These are phyloP conservation scores for Pseudoturritis turrita DNA, from an alignment of 345 rosid genomes.

Conservation along the genomic window DNA sequence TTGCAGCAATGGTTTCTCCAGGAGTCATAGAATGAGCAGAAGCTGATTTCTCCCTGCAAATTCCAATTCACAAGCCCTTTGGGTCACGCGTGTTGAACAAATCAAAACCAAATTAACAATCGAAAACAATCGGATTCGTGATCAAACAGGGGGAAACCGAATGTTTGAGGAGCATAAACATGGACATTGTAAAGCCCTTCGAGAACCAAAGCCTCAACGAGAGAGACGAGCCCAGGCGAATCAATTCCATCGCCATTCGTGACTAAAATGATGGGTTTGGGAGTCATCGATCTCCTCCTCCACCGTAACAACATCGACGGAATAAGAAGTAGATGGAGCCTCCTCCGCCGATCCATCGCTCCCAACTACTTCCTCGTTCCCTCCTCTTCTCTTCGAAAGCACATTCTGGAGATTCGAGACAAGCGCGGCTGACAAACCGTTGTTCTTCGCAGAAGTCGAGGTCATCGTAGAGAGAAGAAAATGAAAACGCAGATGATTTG, in stretches of 20 bases:
- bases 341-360: conserved; percentile 42
- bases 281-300: conserved; percentile 39
- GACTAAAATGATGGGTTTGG: too few relatives aligned
- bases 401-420: too few relatives aligned
- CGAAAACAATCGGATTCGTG: conserved; percentile 56
- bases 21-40: too few relatives aligned
- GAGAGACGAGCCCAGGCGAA: too few relatives aligned
- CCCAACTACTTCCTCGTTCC: conserved; percentile 23
- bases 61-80: conserved; percentile 28
- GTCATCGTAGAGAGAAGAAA: conserved; percentile 20
- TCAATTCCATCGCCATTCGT: too few relatives aligned
- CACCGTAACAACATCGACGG: conserved; percentile 22
- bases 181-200: too few relatives aligned
- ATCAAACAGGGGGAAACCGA: too few relatives aligned
- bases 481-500: conserved; percentile 9
- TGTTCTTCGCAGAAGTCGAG: conserved; percentile 38
- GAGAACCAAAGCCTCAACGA: too few relatives aligned
- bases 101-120: neutral
- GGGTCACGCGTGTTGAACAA: conserved; percentile 20
- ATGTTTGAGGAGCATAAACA: too few relatives aligned
- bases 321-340: conserved; percentile 47
- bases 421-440: conserved; percentile 69
- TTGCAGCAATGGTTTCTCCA: too few relatives aligned
- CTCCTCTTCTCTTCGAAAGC: too few relatives aligned
- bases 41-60: conserved; percentile 73